Conservation (phyloP, 2,329 filamentous ascomycete species). For the Ophiosphaerella narmari region DNA sequence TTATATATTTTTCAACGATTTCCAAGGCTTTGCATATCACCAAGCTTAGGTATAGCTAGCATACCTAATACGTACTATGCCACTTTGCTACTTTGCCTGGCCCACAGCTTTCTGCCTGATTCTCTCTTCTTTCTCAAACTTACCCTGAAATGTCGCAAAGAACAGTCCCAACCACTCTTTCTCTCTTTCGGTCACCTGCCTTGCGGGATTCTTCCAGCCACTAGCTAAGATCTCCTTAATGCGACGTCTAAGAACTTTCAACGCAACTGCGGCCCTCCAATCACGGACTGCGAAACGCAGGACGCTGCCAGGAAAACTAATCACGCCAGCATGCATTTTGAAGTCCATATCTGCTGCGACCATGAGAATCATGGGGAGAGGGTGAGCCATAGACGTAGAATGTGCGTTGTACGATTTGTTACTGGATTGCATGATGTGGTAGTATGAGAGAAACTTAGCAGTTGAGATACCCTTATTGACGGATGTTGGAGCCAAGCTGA, state of each 20-base stretch:
- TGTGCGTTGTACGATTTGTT: constrained; percentile 86
- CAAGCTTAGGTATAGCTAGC: too few species aligned
- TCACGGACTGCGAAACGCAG: constrained; percentile 81
- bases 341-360: constrained; percentile 83
- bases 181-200: constrained; percentile 46
- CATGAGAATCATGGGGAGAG: constrained; percentile 72
- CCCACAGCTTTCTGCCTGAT: constrained; percentile 33
- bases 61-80: too few species aligned
- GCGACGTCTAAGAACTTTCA: constrained; percentile 77
- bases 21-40: too few species aligned
- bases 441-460: constrained; percentile 87
- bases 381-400: constrained; percentile 68
- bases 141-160: constrained; percentile 34
- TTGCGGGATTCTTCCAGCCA: constrained; percentile 64
- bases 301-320: constrained; percentile 85
- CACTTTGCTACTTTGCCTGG: constrained; percentile 29
- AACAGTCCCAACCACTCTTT: constrained; percentile 50
- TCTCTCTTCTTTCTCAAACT: constrained; percentile 39
- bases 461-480: constrained; percentile 72
- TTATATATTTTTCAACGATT: too few species aligned
- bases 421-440: constrained; percentile 93
- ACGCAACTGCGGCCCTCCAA: constrained; percentile 88
- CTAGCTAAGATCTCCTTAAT: constrained; percentile 76
- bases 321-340: constrained; percentile 86
- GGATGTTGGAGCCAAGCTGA: constrained; percentile 84